These are phyloP conservation scores for Apiospora rasikravindrae DNA, from an alignment of 2,329 filamentous ascomycete species.

Conservation along the genomic window DNA sequence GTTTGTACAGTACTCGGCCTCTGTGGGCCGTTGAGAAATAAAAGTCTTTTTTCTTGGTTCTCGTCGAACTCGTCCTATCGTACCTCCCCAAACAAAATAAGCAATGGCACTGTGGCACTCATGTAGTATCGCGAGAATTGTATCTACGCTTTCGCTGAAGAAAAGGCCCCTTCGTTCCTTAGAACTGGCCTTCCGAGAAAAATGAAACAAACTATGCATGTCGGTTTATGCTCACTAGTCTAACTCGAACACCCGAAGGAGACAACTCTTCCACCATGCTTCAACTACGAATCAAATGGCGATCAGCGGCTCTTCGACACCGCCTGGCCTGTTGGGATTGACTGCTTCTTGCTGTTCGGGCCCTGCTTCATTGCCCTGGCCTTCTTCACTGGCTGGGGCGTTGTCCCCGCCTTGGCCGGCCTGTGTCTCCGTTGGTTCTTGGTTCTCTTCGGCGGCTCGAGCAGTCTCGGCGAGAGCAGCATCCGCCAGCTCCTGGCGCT, in stretches of 20 bases:
- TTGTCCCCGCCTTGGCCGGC: background rate
- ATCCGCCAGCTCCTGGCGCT: constrained; percentile 4
- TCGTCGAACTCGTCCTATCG: constrained; percentile 9
- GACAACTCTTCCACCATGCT: background rate
- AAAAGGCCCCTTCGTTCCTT: background rate
- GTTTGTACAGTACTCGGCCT: background rate
- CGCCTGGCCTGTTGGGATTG: background rate
- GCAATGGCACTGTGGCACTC: background rate
- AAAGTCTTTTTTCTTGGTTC: constrained; percentile 7
- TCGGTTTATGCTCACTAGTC: background rate
- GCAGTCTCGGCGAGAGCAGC: background rate
- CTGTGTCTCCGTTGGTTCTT: background rate
- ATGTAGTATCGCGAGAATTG: background rate
- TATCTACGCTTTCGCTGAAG: background rate
- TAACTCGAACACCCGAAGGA: background rate
- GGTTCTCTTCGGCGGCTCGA: background rate
- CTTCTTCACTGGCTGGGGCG: background rate
- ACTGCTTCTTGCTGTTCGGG: background rate
- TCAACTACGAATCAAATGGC: constrained; percentile 16
- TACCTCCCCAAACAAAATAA: constrained; percentile 7
- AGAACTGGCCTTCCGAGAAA: background rate
- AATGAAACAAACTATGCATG: background rate
- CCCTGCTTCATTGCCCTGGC: background rate
- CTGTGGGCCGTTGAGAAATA: background rate
- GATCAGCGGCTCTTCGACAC: constrained; percentile 6